Conservation (phyloP, 352 stramenopile genomes). For the Globisporangium viniferum region DNA sequence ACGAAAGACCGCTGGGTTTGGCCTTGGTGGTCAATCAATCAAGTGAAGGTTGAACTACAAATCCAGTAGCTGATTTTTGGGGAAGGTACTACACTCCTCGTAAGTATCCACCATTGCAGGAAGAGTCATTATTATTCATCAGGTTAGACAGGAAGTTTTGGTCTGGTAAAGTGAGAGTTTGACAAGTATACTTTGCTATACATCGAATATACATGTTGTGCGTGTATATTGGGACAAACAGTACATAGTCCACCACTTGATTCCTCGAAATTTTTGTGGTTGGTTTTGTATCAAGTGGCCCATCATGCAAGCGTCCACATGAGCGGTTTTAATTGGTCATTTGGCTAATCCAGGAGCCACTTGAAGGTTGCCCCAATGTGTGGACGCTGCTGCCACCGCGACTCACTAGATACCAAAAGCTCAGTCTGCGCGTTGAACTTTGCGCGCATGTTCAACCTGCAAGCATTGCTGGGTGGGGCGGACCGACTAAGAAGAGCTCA, state of each 20-base stretch:
- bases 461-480: neutral
- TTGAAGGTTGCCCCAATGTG: constrained; percentile 8
- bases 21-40: neutral
- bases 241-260: constrained; percentile 15
- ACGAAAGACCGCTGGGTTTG: neutral
- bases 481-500: neutral
- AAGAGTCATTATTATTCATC: neutral
- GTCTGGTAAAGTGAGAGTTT: neutral
- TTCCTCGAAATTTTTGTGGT: constrained; percentile 16
- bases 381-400: constrained; percentile 17
- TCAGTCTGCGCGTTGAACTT: constrained; percentile 11
- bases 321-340: neutral
- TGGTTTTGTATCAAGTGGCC: constrained; percentile 8
- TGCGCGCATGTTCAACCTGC: constrained; percentile 1
- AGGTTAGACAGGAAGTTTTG: neutral
- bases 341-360: constrained; percentile 3
- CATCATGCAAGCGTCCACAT: constrained; percentile 1
- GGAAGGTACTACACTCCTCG: neutral
- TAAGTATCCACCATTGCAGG: neutral
- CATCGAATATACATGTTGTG: neutral
- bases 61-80: constrained; percentile 6
- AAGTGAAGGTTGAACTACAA: constrained; percentile 6
- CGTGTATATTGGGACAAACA: neutral
- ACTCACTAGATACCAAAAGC: constrained; percentile 10
- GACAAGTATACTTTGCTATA: neutral